Percentiles rank a stretch among this genome's conserved stretches.
Conservation (phyloP, 2,329 filamentous ascomycete species). For the Massarina eburnea region DNA sequence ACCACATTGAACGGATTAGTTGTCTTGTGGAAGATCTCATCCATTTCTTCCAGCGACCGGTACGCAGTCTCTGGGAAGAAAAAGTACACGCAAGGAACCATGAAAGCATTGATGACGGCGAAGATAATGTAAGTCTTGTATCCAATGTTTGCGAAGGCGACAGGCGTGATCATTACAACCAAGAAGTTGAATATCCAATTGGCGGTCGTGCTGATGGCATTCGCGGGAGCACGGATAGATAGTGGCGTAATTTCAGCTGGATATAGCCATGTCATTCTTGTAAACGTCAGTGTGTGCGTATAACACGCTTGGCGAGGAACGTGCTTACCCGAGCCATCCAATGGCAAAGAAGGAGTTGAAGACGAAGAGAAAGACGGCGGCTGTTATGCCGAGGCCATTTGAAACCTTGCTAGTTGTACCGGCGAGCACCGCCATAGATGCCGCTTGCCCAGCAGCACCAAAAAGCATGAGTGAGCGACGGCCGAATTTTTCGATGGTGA, state of each 20-base stretch:
- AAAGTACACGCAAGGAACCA: constrained; percentile 60
- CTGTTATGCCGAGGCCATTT: constrained; percentile 38
- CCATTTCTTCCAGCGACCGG: constrained; percentile 46
- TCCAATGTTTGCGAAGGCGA: constrained; percentile 58
- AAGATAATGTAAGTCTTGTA: constrained; percentile 61
- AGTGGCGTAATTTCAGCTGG: constrained; percentile 84
- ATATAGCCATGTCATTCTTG: constrained; percentile 30
- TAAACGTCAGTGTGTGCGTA: neutral
- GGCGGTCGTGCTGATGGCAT: constrained; percentile 82
- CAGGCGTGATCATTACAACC: constrained; percentile 67
- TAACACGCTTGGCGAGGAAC: neutral
- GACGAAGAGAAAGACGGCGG: constrained; percentile 83
- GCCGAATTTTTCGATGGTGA: constrained; percentile 44
- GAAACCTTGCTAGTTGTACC: constrained; percentile 33
- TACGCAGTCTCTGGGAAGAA: constrained; percentile 64
- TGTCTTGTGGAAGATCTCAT: constrained; percentile 65
- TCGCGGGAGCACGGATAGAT: constrained; percentile 83
- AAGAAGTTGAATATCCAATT: constrained; percentile 49
- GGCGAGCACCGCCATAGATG: constrained; percentile 39
- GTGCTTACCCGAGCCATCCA: constrained; percentile 69
- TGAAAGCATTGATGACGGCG: constrained; percentile 58
- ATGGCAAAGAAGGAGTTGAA: constrained; percentile 91
- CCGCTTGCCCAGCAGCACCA: constrained; percentile 38
- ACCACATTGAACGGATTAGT: constrained; percentile 53
- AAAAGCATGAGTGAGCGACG: constrained; percentile 44